Conservation (phyloP, 345 rosid genomes). For the Boechera stricta region DNA sequence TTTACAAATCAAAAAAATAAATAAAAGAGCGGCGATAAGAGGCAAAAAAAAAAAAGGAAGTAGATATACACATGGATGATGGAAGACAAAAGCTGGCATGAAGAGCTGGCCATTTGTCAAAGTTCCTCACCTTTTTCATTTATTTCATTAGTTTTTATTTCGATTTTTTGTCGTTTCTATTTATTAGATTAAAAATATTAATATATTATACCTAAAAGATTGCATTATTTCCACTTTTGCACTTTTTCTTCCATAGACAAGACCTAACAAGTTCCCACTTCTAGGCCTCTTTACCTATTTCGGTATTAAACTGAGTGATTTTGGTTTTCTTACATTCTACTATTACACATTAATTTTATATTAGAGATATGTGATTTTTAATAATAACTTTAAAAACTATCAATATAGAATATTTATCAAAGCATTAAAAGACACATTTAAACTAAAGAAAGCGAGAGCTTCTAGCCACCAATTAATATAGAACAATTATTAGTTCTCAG, state of each 20-base stretch:
- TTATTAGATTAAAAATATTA: constrained; percentile 4
- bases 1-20: not conserved
- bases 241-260: not conserved
- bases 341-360: too few relatives aligned
- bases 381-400: too few relatives aligned
- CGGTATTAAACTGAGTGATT: not conserved
- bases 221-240: constrained; percentile 14
- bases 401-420: too few relatives aligned
- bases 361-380: too few relatives aligned
- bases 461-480: not conserved
- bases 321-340: too few relatives aligned
- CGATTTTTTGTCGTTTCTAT: constrained; percentile 17
- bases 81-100: constrained; percentile 47
- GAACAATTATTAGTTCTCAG: not conserved
- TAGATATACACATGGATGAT: constrained; percentile 44
- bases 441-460: constrained; percentile 15
- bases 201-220: constrained; percentile 14
- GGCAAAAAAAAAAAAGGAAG: not conserved
- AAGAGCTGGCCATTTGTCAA: constrained; percentile 47
- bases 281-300: constrained; percentile 14
- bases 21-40: constrained; percentile 4
- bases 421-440: too few relatives aligned
- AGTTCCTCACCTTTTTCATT: constrained; percentile 30
- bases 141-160: not conserved
- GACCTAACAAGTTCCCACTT: constrained; percentile 22